Evolutionary conservation across 805 yeast species (phyloP), one percentile per base, ranked within the genome.

Genomic region (Metschnikowia dekortorum): DNA sequence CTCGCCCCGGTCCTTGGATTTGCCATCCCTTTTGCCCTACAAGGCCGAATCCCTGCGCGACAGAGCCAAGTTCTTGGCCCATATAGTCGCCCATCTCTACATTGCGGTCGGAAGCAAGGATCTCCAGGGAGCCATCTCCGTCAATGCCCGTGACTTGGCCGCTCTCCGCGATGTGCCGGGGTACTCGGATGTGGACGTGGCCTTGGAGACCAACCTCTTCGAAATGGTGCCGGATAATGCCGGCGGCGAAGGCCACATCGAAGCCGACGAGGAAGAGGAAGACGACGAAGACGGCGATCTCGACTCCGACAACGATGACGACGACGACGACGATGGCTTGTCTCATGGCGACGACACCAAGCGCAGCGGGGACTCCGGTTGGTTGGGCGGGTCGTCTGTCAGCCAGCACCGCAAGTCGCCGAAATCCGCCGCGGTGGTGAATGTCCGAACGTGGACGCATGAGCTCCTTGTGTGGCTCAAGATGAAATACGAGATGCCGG

Each of bases 361-460:
- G 3, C 68, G 61, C n/a, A 71, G 62, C 28, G 72, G 63, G 2
- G 73, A 66, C 35, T 70, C 62, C 30, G 71, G 67, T 18, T 68
- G 67, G 44, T 66, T 66, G 5, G 59, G 62, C 6, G 64, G 62
- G 26, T 71, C 65, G 30, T 49, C 68, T 6, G 70, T 75, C 55
- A 73, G 41, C 68, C 84, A 84, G 43, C 83, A 85, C 52, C 83
- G 82, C 55, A 76, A 82, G 8, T 75, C 84, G 1, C 81, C 86
- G 2, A 76, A 79, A 56, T 81, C 89, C 0, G 86, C 94, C 0
- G 81, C 94, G 0, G 84, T 88, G 6, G 82, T 87, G 6, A 78
- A 84, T 41, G 85, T 89, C 7, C 78, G 84, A 47, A 87, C 85
- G 51, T 91, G 97, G 96, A 85, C 97, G 0, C 83, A 85, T 48